Base-by-base conservation (phyloP, 2,329 filamentous ascomycete species). In the Fusarium sp. region DNA sequence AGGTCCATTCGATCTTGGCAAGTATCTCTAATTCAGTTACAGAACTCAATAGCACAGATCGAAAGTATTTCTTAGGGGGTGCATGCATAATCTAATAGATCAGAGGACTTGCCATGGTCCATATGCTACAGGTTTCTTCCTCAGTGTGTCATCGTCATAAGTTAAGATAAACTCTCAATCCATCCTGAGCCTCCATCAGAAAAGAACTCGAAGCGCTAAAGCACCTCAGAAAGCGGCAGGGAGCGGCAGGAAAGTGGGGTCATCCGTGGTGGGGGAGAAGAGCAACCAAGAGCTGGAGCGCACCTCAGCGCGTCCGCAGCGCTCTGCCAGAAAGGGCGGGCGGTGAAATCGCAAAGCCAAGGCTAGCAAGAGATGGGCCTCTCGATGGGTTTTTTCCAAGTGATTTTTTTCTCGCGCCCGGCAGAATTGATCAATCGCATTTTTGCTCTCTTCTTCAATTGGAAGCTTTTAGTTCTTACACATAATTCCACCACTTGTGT, bases 311-410 rank as follows among this genome's bases (percentile, higher is more conserved):
- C 49, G 49, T 63, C 29, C 49, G 44, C 58, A 69, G n/a, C 48
- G 59, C 70, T n/a, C n/a, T n/a, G n/a, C n/a, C 68, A 66, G 52
- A 74, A 69, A 56, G 62, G 69, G 73, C 42, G 73, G 72, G 73
- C 73, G 73, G 73, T 75, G 73, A 75, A 75, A 74, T 75, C 73
- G 73, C 69, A 74, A 68, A 65, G 63, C 66, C 69, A 70, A 37
- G 46, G 13, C 43, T 56, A 56, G 43, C 31, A 31, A 56, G 61
- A 43, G 43, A 64, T 49, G 55, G 57, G 59, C 63, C 56, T 63
- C 28, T 60, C 9, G 29, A 60, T 66, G 24, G 61, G 39, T 68
- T 68, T 75, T 69, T 74, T 66, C 56, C 48, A 53, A 39, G 58
- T 62, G 55, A 58, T 74, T 75, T 63, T 73, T 69, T 44, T 49